Evolutionary conservation across 805 yeast genomes (phyloP), one percentile per base, ranked within the genome.

Genomic region (Candida peoriensis): DNA sequence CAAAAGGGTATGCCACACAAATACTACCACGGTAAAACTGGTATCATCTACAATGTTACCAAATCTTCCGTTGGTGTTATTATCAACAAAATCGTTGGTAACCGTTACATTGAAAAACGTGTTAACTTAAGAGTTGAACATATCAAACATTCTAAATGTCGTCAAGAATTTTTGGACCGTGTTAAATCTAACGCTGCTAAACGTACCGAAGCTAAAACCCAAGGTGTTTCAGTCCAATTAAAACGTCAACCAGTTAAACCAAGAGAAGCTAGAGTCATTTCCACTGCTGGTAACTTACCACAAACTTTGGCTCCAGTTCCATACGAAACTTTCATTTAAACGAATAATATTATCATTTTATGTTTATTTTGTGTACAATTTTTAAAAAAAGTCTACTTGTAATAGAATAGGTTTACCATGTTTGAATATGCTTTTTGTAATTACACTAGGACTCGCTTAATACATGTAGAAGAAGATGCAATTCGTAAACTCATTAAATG

Each of bases 1-100:
- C 97, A 93, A 71, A 89, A 90, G 83, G 97, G 97, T 86, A 87
- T 93, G 96, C 98, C 98, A 70, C 96, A 87, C 88, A 93, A 93
- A 79, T 89, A 78, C 84, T 93, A 93, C 96, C 97, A 93, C 81
- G 98, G 98, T 75, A 93, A 89, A 82, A 93, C 98, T 55, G 98
- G 98, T 82, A 86, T 93, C 60, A 80, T 93, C 54, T 93, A 80
- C 95, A 93, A 93, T 81, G 94, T 93, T 57, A 90, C 98, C 83
- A 93, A 86, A 81, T 74, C 95, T 49, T 76, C 98, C 52, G 97
- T 93, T 54, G 98, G 98, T 83, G 93, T 93, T 60, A 86, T 93
- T 64, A 71, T 93, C 68, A 84, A 93, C 94, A 93, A 93, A 84
- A 80, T 89, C 70, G 97, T 93, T 61, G 97, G 97, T 72, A 74